Evolutionary conservation across 1,284 basidiomycete genomes (phyloP), one percentile per base, ranked within the genome.

Genomic region (Bothia castanella): DNA sequence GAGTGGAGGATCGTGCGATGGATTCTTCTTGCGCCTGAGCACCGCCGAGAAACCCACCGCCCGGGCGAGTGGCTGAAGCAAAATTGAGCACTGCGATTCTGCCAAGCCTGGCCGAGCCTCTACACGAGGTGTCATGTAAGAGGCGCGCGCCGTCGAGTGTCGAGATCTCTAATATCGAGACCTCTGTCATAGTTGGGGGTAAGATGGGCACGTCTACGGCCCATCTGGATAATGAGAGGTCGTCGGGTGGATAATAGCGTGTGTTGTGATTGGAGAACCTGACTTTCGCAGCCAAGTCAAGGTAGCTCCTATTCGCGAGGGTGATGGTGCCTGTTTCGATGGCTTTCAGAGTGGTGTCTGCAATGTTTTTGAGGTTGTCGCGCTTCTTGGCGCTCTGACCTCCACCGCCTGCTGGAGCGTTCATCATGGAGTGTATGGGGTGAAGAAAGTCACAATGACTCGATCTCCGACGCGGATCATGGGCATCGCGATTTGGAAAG

Each of bases 1-100:
- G 67, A 1, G 80, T 82, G 21, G 83, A 85, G 2, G 82, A 78
- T 38, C 85, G 79, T 2, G 85, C 84, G 55, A 88, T 75, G 39
- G 80, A 82, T 65, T 88, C 85, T 63, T 88, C 86, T 61, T 88
- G 85, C 4, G 85, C 84, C 56, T 77, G 77, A 2, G 84, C 76
- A 29, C 86, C 87, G 34, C 57, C 70, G 30, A 79, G 69, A 63
- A 88, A 87, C 2, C 85, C 85, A 7, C 85, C 85, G 2, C 85
- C 85, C 1, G 83, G 81, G 23, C 79, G 78, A 56, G 73, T 83
- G 9, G 85, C 84, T 13, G 82, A 85, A 5, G 83, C 85, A 58
- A 87, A 87, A 62, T 81, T 86, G 35, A 87, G 75, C 5, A 87
- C 67, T 14, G 82, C 83, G 16, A 85, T 72, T 42, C 69, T 75